A percentile compares a stretch with the other conserved stretches of the same genome.
Evolutionary conservation across 257 asterid genomes (phyloP).

Genomic region (Rehmannia glutinosa): DNA sequence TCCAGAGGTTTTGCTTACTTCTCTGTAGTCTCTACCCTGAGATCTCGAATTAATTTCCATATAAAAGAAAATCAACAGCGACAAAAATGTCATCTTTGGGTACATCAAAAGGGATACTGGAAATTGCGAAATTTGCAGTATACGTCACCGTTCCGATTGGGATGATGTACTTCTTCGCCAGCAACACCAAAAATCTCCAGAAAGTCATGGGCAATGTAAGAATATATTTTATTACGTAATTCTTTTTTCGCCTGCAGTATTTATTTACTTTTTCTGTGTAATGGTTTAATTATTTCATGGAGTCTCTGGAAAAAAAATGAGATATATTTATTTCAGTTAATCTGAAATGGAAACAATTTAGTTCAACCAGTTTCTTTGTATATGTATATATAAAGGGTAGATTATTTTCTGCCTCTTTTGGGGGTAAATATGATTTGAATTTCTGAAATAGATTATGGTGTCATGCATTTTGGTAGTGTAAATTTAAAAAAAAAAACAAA

Average conservation of each 20-base stretch:
- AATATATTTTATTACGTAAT: neutral
- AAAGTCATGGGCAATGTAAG: conserved; percentile 79
- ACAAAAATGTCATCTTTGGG: conserved; percentile 68
- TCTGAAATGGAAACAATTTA: neutral
- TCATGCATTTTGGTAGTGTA: no score
- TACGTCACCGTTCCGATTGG: conserved; percentile 83
- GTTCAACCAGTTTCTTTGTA: neutral
- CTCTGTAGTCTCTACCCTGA: neutral
- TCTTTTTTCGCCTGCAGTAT: neutral
- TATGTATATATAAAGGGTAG: neutral
- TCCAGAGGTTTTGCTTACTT: neutral
- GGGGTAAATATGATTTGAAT: neutral
- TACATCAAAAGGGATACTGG: conserved; percentile 83
- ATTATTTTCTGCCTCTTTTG: neutral
- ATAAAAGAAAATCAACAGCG: neutral
- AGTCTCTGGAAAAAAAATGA: neutral
- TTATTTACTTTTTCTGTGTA: neutral
- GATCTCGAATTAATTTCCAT: conserved; percentile 2
- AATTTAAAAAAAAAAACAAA: no score
- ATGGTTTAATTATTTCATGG: neutral
- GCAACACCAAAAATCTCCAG: conserved; percentile 67
- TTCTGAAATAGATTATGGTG: neutral
- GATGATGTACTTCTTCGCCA: conserved; percentile 85
- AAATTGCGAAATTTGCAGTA: conserved; percentile 82
- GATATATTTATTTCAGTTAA: neutral